These are phyloP conservation scores for Trypanosoma caninum DNA, from an alignment of 208 protist genomes.

Conservation along the genomic window DNA sequence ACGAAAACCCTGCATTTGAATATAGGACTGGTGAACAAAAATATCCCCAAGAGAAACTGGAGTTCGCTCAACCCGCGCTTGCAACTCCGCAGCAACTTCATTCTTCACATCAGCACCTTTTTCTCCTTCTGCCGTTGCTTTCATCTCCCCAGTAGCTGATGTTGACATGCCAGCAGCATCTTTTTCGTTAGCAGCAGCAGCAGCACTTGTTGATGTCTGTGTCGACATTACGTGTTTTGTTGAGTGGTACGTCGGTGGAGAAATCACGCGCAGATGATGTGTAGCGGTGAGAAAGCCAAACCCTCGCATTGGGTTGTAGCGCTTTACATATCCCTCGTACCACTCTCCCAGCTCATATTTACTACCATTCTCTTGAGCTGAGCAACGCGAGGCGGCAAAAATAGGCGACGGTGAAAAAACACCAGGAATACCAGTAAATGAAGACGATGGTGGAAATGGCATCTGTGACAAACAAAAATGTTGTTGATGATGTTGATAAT, in stretches of 20 bases:
- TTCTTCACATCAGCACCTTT: not conserved
- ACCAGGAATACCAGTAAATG: not conserved
- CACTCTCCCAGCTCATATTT: constrained; percentile 37
- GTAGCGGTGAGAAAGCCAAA: constrained; percentile 71
- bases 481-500: too few species aligned
- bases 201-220: not conserved
- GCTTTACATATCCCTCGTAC: constrained; percentile 71
- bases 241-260: constrained; percentile 9
- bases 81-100: not conserved
- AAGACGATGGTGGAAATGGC: not conserved
- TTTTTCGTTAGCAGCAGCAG: not conserved
- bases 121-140: not conserved
- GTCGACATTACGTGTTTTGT: too few species aligned
- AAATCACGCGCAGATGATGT: constrained; percentile 27
- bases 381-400: not conserved
- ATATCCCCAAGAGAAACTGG: constrained; percentile 44
- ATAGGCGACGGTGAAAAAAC: not conserved
- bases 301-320: constrained; percentile 60
- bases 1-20: constrained; percentile 58
- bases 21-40: constrained; percentile 68
- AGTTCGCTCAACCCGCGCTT: constrained; percentile 20
- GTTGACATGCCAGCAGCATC: not conserved
- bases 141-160: too few species aligned
- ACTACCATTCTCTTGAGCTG: constrained; percentile 33
- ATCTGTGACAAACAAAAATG: not conserved